A percentile compares a stretch with the other conserved stretches of the same genome.
Conservation (phyloP, 179 eudicot genomes). For the Monotropa hypopitys region DNA sequence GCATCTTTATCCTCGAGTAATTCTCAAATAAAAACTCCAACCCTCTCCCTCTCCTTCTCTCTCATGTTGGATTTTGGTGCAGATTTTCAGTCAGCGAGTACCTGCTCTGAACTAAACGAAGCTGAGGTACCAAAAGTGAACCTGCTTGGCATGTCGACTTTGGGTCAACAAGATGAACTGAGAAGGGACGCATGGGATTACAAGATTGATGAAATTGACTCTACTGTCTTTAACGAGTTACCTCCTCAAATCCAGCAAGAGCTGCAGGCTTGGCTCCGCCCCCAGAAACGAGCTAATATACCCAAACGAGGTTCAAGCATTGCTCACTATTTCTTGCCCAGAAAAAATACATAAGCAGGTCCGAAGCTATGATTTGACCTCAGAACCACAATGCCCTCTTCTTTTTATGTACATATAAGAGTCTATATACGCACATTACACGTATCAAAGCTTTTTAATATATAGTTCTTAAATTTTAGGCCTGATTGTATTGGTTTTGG, state of each 20-base stretch:
- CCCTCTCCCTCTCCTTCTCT: background rate
- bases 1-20: conserved; percentile 37
- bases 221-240: conserved; percentile 43
- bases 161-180: conserved; percentile 4
- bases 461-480: background rate
- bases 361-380: background rate
- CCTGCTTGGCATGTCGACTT: background rate
- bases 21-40: background rate
- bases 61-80: conserved; percentile 7
- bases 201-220: conserved; percentile 55
- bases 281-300: conserved; percentile 41
- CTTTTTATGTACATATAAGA: background rate
- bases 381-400: background rate
- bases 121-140: conserved; percentile 8
- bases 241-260: conserved; percentile 69
- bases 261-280: conserved; percentile 47
- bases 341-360: conserved; percentile 11
- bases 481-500: background rate
- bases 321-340: conserved; percentile 51
- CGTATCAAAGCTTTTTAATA: background rate
- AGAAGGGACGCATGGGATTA: conserved; percentile 39
- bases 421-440: background rate
- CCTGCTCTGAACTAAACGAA: conserved; percentile 1
- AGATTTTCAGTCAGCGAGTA: conserved; percentile 1
- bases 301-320: conserved; percentile 36